Conservation (phyloP, 164 flowering plant species). For the Tetracentron sinense region DNA sequence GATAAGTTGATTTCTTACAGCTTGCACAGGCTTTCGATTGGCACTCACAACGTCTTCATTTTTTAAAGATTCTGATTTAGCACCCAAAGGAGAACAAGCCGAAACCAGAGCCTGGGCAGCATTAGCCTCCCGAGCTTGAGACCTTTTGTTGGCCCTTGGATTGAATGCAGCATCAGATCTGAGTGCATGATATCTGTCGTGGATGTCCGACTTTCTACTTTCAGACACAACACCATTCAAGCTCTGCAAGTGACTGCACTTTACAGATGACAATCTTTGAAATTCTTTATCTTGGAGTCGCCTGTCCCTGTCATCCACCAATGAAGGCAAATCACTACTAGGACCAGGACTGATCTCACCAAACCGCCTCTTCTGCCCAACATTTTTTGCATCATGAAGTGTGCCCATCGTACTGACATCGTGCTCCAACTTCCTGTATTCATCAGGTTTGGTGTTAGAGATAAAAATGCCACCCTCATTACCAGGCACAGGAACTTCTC, state of each 20-base stretch:
- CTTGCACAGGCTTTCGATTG: conserved; percentile 21
- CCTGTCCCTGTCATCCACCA: conserved; percentile 1
- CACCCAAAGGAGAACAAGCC: conserved; percentile 5
- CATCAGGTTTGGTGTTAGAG: conserved; percentile 6
- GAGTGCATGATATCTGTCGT: background rate
- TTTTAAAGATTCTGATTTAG: conserved; percentile 11
- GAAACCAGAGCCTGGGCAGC: conserved; percentile 9
- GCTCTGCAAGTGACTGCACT: conserved; percentile 3
- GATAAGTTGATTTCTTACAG: conserved; percentile 20
- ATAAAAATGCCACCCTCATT: background rate
- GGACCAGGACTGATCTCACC: conserved; percentile 19
- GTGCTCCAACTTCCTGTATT: conserved; percentile 5
- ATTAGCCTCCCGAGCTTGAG: conserved; percentile 12
- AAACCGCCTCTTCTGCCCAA: conserved; percentile 25
- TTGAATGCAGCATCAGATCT: background rate
- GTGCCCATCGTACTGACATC: background rate
- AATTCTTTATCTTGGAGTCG: conserved; percentile 14
- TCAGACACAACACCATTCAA: conserved; percentile 9
- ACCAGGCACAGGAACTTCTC: conserved; percentile 11
- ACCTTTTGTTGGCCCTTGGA: conserved; percentile 1
- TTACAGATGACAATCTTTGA: conserved; percentile 13
- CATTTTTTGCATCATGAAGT: conserved; percentile 13
- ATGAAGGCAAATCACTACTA: conserved; percentile 8
- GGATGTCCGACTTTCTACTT: conserved; percentile 9
- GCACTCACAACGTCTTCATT: conserved; percentile 10